These are phyloP conservation scores for Hypoxylon fuscum DNA, from an alignment of 495 filamentous ascomycete genomes.

Conservation along the genomic window DNA sequence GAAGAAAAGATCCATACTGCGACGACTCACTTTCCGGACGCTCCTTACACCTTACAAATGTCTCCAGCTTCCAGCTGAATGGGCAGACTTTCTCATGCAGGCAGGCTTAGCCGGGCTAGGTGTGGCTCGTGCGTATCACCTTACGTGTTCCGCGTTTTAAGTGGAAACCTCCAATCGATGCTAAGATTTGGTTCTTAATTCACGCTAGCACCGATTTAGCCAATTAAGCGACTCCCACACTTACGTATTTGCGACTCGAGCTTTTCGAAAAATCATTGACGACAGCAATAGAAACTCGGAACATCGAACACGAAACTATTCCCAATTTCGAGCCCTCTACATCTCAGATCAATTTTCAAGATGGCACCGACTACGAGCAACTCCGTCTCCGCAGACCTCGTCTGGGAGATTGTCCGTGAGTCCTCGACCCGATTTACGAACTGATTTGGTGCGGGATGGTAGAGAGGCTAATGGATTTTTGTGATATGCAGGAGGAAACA, in stretches of 20 bases:
- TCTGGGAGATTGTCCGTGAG: conserved; percentile 92
- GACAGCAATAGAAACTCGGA: conserved; percentile 43
- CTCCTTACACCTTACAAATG: neutral
- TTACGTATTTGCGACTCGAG: conserved; percentile 27
- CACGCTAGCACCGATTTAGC: conserved; percentile 44
- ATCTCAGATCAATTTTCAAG: conserved; percentile 47
- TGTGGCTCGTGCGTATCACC: conserved; percentile 26
- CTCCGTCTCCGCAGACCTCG: conserved; percentile 81
- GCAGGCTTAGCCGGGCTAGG: neutral
- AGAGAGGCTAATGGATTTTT: conserved; percentile 16
- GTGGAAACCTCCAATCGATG: neutral
- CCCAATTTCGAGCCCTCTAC: conserved; percentile 40
- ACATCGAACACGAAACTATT: conserved; percentile 43
- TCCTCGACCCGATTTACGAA: conserved; percentile 36
- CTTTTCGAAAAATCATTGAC: conserved; percentile 46
- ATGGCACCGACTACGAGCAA: conserved; percentile 55
- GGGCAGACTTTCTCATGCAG: conserved; percentile 2
- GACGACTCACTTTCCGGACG: conserved; percentile 15
- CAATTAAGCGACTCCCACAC: conserved; percentile 58
- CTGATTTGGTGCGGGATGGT: neutral
- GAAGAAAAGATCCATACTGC: neutral
- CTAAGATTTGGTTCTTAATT: conserved; percentile 1
- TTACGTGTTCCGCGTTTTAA: conserved; percentile 26
- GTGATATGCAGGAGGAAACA: conserved; percentile 70
- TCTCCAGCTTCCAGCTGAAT: neutral